phyloP scores from a whole-genome alignment of 805 yeast genomes.

The Candida coquimbonensis region DNA sequence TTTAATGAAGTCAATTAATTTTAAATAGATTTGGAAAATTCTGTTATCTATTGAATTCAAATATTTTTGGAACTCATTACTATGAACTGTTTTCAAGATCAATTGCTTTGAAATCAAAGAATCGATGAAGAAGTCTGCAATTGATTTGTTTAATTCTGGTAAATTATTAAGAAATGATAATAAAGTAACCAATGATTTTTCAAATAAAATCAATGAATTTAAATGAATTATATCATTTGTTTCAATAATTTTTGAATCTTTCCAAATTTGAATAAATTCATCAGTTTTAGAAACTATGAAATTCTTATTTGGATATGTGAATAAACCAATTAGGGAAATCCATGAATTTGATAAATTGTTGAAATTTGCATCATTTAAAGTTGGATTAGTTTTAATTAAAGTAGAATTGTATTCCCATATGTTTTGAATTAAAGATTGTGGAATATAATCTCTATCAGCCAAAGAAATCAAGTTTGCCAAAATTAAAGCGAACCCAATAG shows the following conservation, averaged over 20 bases:
- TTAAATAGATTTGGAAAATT: conserved; percentile 38
- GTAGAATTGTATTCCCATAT: conserved; percentile 36
- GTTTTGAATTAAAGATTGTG: conserved; percentile 37
- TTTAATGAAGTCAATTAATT: conserved; percentile 21
- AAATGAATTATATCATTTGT: conserved; percentile 20
- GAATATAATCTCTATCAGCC: conserved; percentile 35
- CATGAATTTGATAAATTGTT: conserved; percentile 44
- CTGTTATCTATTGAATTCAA: conserved; percentile 33
- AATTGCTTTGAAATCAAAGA: conserved; percentile 16
- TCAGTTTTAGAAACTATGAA: conserved; percentile 49
- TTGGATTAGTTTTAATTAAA: conserved; percentile 26
- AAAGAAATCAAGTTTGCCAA: conserved; percentile 29
- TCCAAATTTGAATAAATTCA: conserved; percentile 60
- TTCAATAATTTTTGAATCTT: conserved; percentile 42
- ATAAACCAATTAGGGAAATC: conserved; percentile 56
- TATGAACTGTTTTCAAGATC: conserved; percentile 5
- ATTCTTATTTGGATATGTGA: conserved; percentile 47
- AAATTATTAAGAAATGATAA: conserved; percentile 38
- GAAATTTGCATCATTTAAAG: conserved; percentile 26
- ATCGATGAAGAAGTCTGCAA: conserved; percentile 41
- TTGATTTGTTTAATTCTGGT: conserved; percentile 33
- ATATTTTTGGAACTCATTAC: not conserved
- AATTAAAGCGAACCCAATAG: conserved; percentile 34
- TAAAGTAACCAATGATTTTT: conserved; percentile 53
- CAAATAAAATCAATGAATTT: conserved; percentile 43